Evolutionary conservation across 2,329 filamentous ascomycete species (phyloP).

Genomic region (Alternaria arborescens): DNA sequence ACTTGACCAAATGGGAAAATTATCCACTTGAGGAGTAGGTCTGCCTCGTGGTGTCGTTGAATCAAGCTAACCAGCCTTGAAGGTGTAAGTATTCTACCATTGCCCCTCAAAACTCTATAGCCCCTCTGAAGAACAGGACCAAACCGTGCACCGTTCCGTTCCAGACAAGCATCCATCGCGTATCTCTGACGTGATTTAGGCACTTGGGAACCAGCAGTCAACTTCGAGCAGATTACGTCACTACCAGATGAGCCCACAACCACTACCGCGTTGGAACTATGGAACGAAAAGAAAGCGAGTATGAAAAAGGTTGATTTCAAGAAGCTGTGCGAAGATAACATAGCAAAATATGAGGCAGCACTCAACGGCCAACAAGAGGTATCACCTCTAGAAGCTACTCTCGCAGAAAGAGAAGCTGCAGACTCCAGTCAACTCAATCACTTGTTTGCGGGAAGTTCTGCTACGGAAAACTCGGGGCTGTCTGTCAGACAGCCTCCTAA

Average conservation of each 20-base stretch:
- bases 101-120: neutral
- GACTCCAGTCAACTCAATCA: slow-evolving; percentile 20
- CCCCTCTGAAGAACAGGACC: neutral
- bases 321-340: slow-evolving; percentile 17
- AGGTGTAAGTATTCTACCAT: slow-evolving; percentile 17
- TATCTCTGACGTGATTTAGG: slow-evolving; percentile 20
- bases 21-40: slow-evolving; percentile 59
- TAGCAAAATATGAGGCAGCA: slow-evolving; percentile 25
- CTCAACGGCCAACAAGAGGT: slow-evolving; percentile 6
- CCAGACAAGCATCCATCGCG: neutral
- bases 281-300: slow-evolving; percentile 2
- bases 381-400: neutral
- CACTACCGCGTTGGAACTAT: slow-evolving; percentile 1
- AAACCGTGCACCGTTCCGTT: neutral
- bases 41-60: neutral
- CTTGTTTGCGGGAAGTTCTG: slow-evolving; percentile 3
- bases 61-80: slow-evolving; percentile 1
- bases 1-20: slow-evolving; percentile 70
- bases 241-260: neutral
- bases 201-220: slow-evolving; percentile 39
- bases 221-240: slow-evolving; percentile 1
- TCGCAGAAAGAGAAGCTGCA: neutral
- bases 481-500: neutral
- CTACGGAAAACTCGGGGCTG: neutral
- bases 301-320: neutral